Evolutionary conservation across 2,329 filamentous ascomycete genomes (phyloP).

Genomic region (Fusarium sp.): DNA sequence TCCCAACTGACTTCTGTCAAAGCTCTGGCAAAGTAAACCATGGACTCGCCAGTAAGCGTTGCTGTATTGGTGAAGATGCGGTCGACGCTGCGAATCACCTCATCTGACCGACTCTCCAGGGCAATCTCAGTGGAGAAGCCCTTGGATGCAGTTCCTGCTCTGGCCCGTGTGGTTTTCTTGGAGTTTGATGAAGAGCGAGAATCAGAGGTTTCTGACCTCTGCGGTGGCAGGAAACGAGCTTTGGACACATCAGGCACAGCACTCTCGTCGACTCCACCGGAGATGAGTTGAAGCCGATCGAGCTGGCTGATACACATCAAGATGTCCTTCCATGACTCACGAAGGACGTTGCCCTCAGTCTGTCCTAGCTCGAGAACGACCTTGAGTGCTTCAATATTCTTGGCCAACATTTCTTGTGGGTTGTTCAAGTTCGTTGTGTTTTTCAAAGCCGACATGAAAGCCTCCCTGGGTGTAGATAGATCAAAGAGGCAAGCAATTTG

Average conservation of each 20-base stretch:
- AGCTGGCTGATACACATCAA: constrained; percentile 95
- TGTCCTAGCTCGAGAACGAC: constrained; percentile 91
- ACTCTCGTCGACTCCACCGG: constrained; percentile 92
- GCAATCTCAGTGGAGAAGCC: constrained; percentile 83
- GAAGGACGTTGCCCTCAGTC: constrained; percentile 89
- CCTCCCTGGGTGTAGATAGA: constrained; percentile 89
- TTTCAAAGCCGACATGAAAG: constrained; percentile 91
- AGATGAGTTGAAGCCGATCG: constrained; percentile 93
- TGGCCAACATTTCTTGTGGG: constrained; percentile 91
- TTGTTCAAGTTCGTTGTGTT: constrained; percentile 98
- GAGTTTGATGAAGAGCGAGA: constrained; percentile 76
- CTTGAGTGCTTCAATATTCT: constrained; percentile 95
- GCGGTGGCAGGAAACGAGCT: constrained; percentile 74
- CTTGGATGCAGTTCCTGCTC: constrained; percentile 69
- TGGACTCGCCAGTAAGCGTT: constrained; percentile 90
- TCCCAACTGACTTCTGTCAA: constrained; percentile 98
- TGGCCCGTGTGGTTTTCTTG: constrained; percentile 57
- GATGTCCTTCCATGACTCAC: constrained; percentile 94
- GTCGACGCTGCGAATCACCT: constrained; percentile 92
- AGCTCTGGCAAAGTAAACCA: constrained; percentile 92
- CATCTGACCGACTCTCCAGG: constrained; percentile 89
- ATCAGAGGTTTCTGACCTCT: constrained; percentile 63
- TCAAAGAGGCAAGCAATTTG: constrained; percentile 94
- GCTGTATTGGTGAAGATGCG: constrained; percentile 97
- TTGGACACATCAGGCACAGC: constrained; percentile 92